Evolutionary conservation across 1,139 yeast species (phyloP).

Genomic region (Nakaseomyces nivariensis): DNA sequence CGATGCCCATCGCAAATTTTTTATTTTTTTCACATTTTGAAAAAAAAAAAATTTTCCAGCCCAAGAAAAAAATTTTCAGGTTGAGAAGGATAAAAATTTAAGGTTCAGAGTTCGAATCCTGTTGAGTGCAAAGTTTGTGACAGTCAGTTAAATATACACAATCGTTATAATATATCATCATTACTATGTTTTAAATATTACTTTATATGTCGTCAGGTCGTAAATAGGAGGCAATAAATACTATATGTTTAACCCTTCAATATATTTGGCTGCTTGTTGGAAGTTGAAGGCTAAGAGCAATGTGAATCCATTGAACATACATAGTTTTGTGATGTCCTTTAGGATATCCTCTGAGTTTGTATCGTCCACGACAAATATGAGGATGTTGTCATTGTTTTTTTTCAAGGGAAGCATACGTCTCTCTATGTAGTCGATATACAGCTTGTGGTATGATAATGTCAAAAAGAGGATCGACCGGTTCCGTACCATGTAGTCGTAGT

Average conservation of each 20-base stretch:
- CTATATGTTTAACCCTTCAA: constrained; percentile 31
- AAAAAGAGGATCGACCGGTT: constrained; percentile 64
- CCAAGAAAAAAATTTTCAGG: neutral
- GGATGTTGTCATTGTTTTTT: constrained; percentile 45
- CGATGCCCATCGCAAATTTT: constrained; percentile 1
- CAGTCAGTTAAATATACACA: no score
- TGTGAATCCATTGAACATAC: constrained; percentile 62
- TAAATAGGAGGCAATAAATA: no score
- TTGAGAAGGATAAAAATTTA: no score
- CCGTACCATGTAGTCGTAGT: constrained; percentile 55
- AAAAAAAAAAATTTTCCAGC: neutral
- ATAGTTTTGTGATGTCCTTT: constrained; percentile 58
- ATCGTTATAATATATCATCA: no score
- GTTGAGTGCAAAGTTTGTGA: no score
- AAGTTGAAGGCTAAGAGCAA: constrained; percentile 70
- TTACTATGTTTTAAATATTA: no score
- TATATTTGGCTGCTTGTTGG: constrained; percentile 78
- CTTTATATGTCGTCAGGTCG: no score
- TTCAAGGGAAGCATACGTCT: constrained; percentile 53
- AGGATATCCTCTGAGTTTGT: constrained; percentile 63
- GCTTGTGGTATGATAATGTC: constrained; percentile 70
- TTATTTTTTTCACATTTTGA: neutral
- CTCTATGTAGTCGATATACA: constrained; percentile 81
- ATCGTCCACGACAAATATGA: constrained; percentile 69
- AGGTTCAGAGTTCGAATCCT: no score